phyloP scores from a whole-genome alignment of 352 stramenopile genomes.

The Phytophthora ohioensis region DNA sequence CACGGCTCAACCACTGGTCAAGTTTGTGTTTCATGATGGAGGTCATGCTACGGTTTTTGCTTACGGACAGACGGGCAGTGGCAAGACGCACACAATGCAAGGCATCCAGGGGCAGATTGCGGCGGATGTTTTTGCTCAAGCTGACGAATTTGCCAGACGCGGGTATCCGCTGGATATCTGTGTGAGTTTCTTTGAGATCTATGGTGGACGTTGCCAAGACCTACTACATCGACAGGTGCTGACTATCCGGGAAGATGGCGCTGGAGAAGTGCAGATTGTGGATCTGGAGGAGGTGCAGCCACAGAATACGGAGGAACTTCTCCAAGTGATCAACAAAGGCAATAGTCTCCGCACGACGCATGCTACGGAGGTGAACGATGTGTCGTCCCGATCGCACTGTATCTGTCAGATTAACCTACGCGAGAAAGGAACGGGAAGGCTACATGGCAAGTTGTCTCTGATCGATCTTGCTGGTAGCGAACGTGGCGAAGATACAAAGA shows the following conservation, averaged over 20 bases:
- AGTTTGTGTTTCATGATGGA: slow-evolving; percentile 94
- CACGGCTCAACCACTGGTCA: slow-evolving; percentile 93
- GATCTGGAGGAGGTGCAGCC: slow-evolving; percentile 95
- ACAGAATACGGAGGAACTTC: slow-evolving; percentile 86
- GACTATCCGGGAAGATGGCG: slow-evolving; percentile 94
- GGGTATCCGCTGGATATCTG: slow-evolving; percentile 84
- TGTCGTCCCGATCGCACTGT: slow-evolving; percentile 94
- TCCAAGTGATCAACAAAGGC: slow-evolving; percentile 93
- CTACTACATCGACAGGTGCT: slow-evolving; percentile 91
- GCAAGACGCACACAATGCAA: slow-evolving; percentile 96
- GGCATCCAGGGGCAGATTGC: slow-evolving; percentile 85
- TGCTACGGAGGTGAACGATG: slow-evolving; percentile 96
- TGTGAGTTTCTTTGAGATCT: slow-evolving; percentile 98
- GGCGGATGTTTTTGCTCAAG: slow-evolving; percentile 76
- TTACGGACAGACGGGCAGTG: slow-evolving; percentile 94
- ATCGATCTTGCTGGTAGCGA: slow-evolving; percentile 98
- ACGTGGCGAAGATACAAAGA: slow-evolving; percentile 95
- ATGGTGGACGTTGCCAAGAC: slow-evolving; percentile 96
- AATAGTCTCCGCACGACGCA: slow-evolving; percentile 96
- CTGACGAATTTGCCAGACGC: slow-evolving; percentile 60
- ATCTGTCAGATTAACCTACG: slow-evolving; percentile 95
- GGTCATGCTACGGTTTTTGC: slow-evolving; percentile 97
- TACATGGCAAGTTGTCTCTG: slow-evolving; percentile 94
- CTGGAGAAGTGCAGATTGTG: slow-evolving; percentile 95
- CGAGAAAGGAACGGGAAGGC: slow-evolving; percentile 49